Evolutionary conservation across 2,329 filamentous ascomycete species (phyloP).

Genomic region (Hirsutella thompsonii): DNA sequence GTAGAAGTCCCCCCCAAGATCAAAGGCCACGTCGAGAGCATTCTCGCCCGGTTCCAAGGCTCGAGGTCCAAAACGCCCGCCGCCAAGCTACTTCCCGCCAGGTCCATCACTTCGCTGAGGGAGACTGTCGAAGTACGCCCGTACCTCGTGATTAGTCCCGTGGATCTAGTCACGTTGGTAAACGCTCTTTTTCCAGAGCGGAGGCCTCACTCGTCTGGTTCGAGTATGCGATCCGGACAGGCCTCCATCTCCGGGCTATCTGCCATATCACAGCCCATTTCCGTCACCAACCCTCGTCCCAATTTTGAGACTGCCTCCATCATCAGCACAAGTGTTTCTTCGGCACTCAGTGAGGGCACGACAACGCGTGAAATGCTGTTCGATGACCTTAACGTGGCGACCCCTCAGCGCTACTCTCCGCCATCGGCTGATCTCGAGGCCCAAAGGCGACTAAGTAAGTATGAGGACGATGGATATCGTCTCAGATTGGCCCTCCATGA

Average conservation of each 20-base stretch:
- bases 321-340: slow-evolving; percentile 60
- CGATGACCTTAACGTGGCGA: slow-evolving; percentile 37
- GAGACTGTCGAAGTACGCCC: slow-evolving; percentile 70
- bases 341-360: slow-evolving; percentile 55
- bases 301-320: slow-evolving; percentile 56
- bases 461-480: slow-evolving; percentile 52
- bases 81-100: slow-evolving; percentile 53
- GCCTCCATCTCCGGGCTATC: slow-evolving; percentile 58
- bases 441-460: slow-evolving; percentile 33
- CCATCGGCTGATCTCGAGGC: slow-evolving; percentile 30
- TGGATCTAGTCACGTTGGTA: slow-evolving; percentile 68
- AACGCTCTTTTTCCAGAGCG: slow-evolving; percentile 74
- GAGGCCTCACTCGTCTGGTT: slow-evolving; percentile 49
- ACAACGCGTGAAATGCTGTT: slow-evolving; percentile 52
- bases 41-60: slow-evolving; percentile 51
- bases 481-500: slow-evolving; percentile 58
- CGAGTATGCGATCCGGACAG: slow-evolving; percentile 51
- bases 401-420: slow-evolving; percentile 42
- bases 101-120: slow-evolving; percentile 57
- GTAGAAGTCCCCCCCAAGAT: slow-evolving; percentile 44
- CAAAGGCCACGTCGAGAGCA: slow-evolving; percentile 57
- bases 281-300: slow-evolving; percentile 34
- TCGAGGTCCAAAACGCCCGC: slow-evolving; percentile 33
- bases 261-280: slow-evolving; percentile 54
- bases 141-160: slow-evolving; percentile 66